Percentiles rank a stretch among this genome's conserved stretches.
phyloP scores from a whole-genome alignment of 2,329 filamentous ascomycete species.

The Talaromyces funiculosus region DNA sequence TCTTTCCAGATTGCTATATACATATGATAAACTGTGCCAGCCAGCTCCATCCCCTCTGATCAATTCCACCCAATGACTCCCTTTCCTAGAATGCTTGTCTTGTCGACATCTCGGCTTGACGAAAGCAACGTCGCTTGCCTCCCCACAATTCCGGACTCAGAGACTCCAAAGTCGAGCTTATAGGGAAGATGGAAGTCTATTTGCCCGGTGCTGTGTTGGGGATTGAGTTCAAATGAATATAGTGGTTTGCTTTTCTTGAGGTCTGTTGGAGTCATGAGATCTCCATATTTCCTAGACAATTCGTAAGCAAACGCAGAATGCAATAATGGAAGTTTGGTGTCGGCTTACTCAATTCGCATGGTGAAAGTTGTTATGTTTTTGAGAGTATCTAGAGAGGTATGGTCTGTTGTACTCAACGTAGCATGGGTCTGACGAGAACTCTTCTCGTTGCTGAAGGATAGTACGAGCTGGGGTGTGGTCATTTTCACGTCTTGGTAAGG shows the following conservation, averaged over 20 bases:
- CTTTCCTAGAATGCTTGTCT: neutral
- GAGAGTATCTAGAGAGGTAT: neutral
- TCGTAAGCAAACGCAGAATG: neutral
- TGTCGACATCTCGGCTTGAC: neutral
- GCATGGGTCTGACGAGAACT: neutral
- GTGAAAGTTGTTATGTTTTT: neutral
- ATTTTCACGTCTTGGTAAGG: neutral
- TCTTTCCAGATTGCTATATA: neutral
- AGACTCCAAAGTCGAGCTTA: constrained; percentile 1
- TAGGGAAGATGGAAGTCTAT: neutral
- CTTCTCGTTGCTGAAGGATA: neutral
- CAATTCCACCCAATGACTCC: neutral
- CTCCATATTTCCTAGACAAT: neutral
- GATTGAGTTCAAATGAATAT: neutral
- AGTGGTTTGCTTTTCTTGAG: neutral
- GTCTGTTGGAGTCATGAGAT: neutral
- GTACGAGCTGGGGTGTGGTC: neutral
- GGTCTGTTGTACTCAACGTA: neutral
- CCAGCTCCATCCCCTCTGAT: neutral
- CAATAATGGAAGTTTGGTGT: no score
- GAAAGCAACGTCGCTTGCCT: constrained; percentile 1
- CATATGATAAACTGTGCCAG: neutral
- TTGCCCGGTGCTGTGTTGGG: neutral
- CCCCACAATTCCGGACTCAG: constrained; percentile 3
- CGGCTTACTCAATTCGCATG: constrained; percentile 1